These are phyloP conservation scores for Pelargonium myrrhifolium DNA, from an alignment of 441 rosid genomes.

Conservation along the genomic window DNA sequence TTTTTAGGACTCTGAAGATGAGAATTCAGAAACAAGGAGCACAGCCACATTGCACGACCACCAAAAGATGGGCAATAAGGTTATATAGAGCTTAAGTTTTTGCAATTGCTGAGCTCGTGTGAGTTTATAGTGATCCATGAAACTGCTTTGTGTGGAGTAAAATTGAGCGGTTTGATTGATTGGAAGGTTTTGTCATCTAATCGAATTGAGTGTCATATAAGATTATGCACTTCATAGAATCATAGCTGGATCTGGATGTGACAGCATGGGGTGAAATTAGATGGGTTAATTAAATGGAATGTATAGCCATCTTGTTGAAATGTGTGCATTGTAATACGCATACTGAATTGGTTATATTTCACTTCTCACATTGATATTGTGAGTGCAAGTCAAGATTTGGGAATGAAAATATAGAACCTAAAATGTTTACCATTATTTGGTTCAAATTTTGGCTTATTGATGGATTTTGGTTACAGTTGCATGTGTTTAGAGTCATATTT, in stretches of 20 bases:
- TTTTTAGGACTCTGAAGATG: neutral
- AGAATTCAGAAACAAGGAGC: neutral
- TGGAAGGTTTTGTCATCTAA: neutral
- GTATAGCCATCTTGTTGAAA: conserved; percentile 5
- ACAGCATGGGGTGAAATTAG: neutral
- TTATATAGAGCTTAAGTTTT: neutral
- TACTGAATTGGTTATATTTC: neutral
- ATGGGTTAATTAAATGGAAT: neutral
- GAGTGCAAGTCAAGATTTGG: neutral
- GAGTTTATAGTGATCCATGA: neutral
- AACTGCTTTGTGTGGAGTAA: neutral
- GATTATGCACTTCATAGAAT: neutral
- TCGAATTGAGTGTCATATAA: neutral
- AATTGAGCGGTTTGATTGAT: neutral
- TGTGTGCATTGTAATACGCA: neutral
- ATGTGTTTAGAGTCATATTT: neutral
- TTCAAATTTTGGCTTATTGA: neutral
- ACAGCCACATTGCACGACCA: neutral
- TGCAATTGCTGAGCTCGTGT: neutral
- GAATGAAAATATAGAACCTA: neutral
- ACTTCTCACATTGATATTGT: neutral
- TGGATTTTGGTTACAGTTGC: neutral
- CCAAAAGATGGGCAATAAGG: too few species aligned
- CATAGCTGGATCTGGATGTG: neutral
- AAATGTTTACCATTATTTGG: neutral